Evolutionary conservation across 176 grass and related monocot genomes (phyloP).

Genomic region (Phyllostachys edulis): DNA sequence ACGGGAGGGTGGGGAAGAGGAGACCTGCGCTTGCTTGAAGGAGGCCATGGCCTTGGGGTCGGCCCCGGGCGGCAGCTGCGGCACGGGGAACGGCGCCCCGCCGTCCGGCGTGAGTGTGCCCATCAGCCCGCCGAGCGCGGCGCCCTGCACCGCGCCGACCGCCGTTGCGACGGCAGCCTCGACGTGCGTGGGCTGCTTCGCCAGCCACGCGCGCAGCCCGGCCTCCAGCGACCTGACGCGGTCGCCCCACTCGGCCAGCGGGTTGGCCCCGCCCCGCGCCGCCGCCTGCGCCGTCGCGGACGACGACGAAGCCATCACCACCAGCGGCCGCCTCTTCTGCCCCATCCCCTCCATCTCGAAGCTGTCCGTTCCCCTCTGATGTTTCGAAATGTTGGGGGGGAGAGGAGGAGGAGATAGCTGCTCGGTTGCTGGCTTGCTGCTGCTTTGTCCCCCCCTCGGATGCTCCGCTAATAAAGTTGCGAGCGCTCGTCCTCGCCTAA

Average conservation of each 20-base stretch:
- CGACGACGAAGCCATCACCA: constrained; percentile 39
- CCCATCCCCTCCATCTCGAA: constrained; percentile 38
- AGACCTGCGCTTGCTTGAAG: constrained; percentile 77
- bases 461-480: background rate
- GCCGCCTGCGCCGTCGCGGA: constrained; percentile 35
- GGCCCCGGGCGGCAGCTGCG: constrained; percentile 37
- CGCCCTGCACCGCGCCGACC: constrained; percentile 71
- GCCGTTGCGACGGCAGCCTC: constrained; percentile 74
- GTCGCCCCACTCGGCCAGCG: constrained; percentile 49
- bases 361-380: background rate
- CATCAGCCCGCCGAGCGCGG: constrained; percentile 73
- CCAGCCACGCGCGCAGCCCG: constrained; percentile 67
- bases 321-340: constrained; percentile 47
- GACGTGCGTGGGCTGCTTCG: constrained; percentile 64
- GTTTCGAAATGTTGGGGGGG: background rate
- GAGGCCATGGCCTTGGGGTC: constrained; percentile 62
- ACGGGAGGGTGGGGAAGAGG: background rate
- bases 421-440: background rate
- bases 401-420: background rate
- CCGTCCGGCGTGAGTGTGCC: constrained; percentile 61
- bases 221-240: constrained; percentile 63
- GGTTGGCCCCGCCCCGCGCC: constrained; percentile 43
- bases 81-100: constrained; percentile 37
- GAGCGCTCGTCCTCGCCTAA: background rate
- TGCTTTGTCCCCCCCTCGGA: constrained; percentile 42